Evolutionary conservation across 192 early-diverging fungal species (phyloP), one percentile per base, ranked within the genome.

Genomic region (Coemansia aciculifera): DNA sequence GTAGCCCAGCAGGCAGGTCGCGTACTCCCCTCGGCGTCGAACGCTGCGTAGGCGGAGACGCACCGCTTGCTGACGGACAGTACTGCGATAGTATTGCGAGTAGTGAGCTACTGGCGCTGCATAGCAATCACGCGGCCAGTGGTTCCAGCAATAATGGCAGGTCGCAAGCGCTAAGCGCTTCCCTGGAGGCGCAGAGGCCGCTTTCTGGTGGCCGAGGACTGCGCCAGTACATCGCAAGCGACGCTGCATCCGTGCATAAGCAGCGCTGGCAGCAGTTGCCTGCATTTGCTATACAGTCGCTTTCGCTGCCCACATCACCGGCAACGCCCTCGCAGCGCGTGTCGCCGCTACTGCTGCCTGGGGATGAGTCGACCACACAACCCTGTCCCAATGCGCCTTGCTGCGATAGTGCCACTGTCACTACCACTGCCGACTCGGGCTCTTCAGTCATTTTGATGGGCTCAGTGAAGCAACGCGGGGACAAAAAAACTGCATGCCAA

Each of bases 401-500:
- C 10, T 42, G 21, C 15, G n/a, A 31, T 5, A 23, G 6, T 0
- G 11, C 64, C 32, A 32, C 43, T 3, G 37, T 40, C 31, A 27
- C 23, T 2, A 23, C 60, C 31, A 27, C 23, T 5, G n/a, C 60
- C 6, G 40, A n/a, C 46, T 43, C 29, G 1, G 59, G 27, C 19
- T 37, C 15, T 24, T 31, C 44, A 9, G 54, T 71, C 11, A 67
- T 76, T 23, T 27, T 76, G 68, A 76, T 76, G 74, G 74, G 74
- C 3, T 76, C 74, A 10, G 74, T 76, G 6, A 76, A 76, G 61
- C 51, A 54, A 36, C 74, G 74, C 15, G 68, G 68, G 7, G 74
- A 71, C 38, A 71, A 67, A 31, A 70, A 63, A 13, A 51, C 29
- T 36, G 3, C 24, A n/a, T 57, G 49, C n/a, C 49, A 68, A 37